Evolutionary conservation across 257 asterid species (phyloP).

Genomic region (Voacanga thouarsii): DNA sequence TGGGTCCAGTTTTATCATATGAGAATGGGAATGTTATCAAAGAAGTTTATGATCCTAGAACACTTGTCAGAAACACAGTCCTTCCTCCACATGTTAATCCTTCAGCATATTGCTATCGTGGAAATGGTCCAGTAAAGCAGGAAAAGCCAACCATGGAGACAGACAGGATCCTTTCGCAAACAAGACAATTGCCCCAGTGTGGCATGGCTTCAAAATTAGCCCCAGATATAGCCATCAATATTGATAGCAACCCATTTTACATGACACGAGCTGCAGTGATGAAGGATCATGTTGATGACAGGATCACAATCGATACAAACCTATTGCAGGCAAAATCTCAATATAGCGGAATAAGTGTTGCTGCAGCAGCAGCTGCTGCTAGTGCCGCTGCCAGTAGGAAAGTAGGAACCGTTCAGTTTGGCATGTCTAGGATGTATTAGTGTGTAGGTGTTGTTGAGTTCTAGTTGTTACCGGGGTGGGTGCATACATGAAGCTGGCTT

Average conservation of each 20-base stretch:
- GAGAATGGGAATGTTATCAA: constrained; percentile 38
- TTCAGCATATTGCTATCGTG: constrained; percentile 34
- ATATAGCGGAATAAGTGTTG: constrained; percentile 51
- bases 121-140: constrained; percentile 35
- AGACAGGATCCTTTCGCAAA: constrained; percentile 33
- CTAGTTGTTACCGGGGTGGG: not conserved
- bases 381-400: constrained; percentile 35
- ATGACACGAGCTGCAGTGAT: constrained; percentile 40
- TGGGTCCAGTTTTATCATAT: constrained; percentile 43
- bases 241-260: constrained; percentile 55
- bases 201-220: constrained; percentile 58
- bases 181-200: constrained; percentile 51
- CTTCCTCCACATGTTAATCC: constrained; percentile 35
- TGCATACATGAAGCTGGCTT: not conserved
- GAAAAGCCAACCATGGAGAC: constrained; percentile 28
- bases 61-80: constrained; percentile 38
- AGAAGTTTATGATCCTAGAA: constrained; percentile 49
- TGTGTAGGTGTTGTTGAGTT: not conserved
- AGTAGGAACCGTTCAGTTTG: constrained; percentile 36
- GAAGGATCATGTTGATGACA: constrained; percentile 38
- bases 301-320: constrained; percentile 58
- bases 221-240: constrained; percentile 63
- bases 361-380: constrained; percentile 31
- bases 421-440: constrained; percentile 41
- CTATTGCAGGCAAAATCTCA: constrained; percentile 61